phyloP scores from a whole-genome alignment of 208 protist genomes.

The Porcisia deanei region DNA sequence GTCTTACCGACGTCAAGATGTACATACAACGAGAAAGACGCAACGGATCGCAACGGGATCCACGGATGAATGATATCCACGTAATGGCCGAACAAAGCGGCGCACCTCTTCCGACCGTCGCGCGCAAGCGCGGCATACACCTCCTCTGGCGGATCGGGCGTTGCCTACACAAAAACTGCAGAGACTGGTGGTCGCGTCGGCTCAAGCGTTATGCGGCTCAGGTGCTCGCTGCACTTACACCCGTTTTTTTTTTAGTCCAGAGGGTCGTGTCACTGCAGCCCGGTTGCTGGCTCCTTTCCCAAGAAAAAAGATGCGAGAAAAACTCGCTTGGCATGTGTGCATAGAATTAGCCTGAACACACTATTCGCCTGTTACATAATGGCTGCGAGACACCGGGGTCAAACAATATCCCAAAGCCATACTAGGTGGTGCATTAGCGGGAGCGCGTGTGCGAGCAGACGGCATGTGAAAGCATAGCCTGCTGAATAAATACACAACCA shows the following conservation, averaged over 20 bases:
- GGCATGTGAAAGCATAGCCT: neutral
- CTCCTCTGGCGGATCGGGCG: neutral
- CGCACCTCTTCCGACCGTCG: neutral
- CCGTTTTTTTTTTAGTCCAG: neutral
- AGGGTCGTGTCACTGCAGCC: neutral
- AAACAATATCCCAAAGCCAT: neutral
- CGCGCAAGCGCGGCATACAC: neutral
- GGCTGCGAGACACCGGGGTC: neutral
- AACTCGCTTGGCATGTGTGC: neutral
- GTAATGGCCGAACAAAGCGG: neutral
- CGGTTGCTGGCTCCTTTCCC: neutral
- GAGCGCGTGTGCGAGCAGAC: neutral
- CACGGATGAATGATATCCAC: neutral
- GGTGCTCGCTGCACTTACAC: neutral
- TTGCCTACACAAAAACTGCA: neutral
- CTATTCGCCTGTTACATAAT: neutral
- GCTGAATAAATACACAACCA: too few species aligned
- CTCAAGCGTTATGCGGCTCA: neutral
- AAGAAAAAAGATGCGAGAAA: neutral
- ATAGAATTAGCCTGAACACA: neutral
- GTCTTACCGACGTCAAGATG: neutral
- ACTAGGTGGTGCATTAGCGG: neutral
- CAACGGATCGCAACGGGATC: neutral
- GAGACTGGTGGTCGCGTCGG: neutral
- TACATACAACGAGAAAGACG: neutral